These are phyloP conservation scores for Tolypocladium endophyticum DNA, from an alignment of 2,329 filamentous ascomycete genomes.

Conservation along the genomic window DNA sequence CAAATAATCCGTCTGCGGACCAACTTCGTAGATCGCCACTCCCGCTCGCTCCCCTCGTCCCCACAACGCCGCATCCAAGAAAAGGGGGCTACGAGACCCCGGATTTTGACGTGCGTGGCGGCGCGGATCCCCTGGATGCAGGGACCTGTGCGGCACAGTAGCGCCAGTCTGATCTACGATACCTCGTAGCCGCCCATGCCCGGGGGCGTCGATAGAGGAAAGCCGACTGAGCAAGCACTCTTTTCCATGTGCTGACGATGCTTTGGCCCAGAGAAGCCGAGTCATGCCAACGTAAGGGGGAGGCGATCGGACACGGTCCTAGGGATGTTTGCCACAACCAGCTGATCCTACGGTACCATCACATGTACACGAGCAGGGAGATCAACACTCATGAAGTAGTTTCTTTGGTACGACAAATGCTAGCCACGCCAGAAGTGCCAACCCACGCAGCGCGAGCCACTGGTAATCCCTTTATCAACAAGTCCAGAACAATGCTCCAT, in stretches of 20 bases:
- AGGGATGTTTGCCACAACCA: background rate
- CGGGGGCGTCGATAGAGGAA: background rate
- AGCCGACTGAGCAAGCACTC: no score
- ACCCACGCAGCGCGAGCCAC: constrained; percentile 1
- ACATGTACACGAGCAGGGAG: background rate
- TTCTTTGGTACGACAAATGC: background rate
- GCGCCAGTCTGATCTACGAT: background rate
- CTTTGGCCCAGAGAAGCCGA: background rate
- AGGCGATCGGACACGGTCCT: background rate
- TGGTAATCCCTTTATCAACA: background rate
- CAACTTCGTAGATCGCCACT: background rate
- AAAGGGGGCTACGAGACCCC: background rate
- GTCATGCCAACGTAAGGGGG: background rate
- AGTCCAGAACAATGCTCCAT: background rate
- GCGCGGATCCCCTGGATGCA: background rate
- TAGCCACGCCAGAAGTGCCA: background rate
- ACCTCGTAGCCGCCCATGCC: background rate
- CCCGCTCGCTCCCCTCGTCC: background rate
- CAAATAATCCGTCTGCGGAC: background rate
- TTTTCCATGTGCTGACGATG: background rate
- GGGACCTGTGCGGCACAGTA: background rate
- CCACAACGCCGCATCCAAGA: background rate
- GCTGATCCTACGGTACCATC: background rate
- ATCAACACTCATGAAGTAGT: no score
- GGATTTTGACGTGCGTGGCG: background rate